Conservation (phyloP, 306 rosid genomes). For the Cucumis sativus region DNA sequence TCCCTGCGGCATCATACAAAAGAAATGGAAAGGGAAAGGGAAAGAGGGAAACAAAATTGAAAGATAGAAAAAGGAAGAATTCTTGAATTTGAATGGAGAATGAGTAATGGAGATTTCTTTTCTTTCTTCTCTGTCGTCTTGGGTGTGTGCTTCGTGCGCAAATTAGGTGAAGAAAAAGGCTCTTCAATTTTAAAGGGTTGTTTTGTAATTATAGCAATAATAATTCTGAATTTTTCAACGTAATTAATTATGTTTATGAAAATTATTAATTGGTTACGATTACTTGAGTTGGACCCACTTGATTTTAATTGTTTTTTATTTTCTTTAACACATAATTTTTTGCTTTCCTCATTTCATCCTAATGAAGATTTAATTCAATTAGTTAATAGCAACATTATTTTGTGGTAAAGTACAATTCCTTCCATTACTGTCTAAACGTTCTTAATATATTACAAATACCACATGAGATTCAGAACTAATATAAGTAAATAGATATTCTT, state of each 20-base stretch:
- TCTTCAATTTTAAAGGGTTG: neutral
- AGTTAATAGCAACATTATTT: neutral
- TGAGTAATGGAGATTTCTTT: neutral
- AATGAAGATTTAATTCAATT: neutral
- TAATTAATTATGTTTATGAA: neutral
- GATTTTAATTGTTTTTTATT: neutral
- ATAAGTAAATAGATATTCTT: neutral
- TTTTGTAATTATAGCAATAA: neutral
- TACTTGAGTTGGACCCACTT: neutral
- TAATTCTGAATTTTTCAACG: neutral
- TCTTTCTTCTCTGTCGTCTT: neutral
- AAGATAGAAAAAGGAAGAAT: neutral
- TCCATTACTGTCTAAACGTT: neutral
- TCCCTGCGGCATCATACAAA: neutral
- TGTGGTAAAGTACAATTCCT: neutral
- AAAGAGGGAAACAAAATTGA: neutral
- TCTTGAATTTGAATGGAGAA: neutral
- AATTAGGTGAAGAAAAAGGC: neutral
- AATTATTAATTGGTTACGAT: neutral
- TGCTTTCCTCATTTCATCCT: neutral
- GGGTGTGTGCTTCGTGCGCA: constrained; percentile 7
- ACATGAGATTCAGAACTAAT: neutral
- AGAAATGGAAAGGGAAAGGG: neutral
- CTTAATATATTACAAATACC: neutral
- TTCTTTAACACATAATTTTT: neutral